Percentiles rank a stretch among this genome's conserved stretches.
Evolutionary conservation across 306 rosid species (phyloP).

Genomic region (Acacia confusa): DNA sequence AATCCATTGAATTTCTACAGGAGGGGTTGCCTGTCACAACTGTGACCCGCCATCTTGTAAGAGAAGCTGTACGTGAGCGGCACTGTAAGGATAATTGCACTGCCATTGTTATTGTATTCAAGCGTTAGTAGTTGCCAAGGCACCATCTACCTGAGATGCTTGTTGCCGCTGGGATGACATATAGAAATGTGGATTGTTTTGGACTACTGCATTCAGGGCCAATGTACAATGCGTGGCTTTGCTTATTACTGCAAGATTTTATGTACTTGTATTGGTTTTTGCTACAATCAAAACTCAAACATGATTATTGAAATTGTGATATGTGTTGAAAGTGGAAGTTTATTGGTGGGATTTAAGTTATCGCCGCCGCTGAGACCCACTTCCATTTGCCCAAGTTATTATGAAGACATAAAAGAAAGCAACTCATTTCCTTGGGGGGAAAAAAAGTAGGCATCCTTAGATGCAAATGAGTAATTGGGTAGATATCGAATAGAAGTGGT

Average conservation of each 20-base stretch:
- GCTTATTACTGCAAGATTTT: background rate
- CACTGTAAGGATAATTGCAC: constrained; percentile 91
- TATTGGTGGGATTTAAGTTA: background rate
- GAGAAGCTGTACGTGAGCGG: constrained; percentile 82
- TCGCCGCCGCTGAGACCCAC: background rate
- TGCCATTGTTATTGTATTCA: constrained; percentile 67
- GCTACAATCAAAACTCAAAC: constrained; percentile 3
- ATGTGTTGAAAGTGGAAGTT: constrained; percentile 25
- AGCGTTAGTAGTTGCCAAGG: constrained; percentile 38
- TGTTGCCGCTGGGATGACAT: background rate
- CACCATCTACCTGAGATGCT: background rate
- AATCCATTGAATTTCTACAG: constrained; percentile 39
- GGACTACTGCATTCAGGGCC: constrained; percentile 24
- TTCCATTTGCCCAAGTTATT: background rate
- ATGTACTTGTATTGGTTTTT: background rate
- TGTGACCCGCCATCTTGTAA: constrained; percentile 73
- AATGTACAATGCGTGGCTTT: constrained; percentile 27
- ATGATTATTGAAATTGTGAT: constrained; percentile 26
- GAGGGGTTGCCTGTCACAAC: constrained; percentile 67
- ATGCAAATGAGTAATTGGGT: background rate
- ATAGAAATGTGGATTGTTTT: constrained; percentile 14
- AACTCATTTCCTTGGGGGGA: background rate
- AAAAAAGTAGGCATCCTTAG: background rate
- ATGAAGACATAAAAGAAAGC: background rate
- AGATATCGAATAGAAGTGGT: background rate